These are phyloP conservation scores for Zostera marina DNA, from an alignment of 116 monocot genomes.

Conservation along the genomic window DNA sequence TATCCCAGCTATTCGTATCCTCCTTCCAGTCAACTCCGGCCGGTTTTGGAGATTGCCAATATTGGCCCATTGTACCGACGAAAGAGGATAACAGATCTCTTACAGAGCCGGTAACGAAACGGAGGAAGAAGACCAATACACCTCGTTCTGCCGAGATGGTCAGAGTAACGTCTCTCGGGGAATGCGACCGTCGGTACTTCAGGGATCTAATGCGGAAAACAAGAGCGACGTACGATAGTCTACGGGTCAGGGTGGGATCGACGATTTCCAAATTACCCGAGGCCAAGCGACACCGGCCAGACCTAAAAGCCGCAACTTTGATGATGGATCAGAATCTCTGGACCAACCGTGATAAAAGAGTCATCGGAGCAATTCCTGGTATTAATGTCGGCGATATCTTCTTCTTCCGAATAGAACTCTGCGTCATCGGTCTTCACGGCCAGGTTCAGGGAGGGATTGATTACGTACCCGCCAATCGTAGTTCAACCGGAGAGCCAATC, in stretches of 20 bases:
- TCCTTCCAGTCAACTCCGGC: constrained; percentile 4
- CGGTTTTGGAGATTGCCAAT: neutral
- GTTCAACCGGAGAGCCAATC: constrained; percentile 57
- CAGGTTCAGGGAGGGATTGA: constrained; percentile 96
- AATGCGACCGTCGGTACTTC: constrained; percentile 42
- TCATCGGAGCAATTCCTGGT: constrained; percentile 77
- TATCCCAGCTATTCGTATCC: constrained; percentile 37
- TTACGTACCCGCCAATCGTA: constrained; percentile 35
- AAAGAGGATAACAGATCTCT: constrained; percentile 1
- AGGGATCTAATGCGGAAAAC: constrained; percentile 52
- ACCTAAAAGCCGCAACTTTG: constrained; percentile 58
- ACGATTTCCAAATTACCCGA: neutral
- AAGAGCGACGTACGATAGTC: constrained; percentile 53
- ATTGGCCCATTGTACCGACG: constrained; percentile 5
- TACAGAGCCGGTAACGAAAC: constrained; percentile 6
- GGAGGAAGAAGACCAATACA: constrained; percentile 23
- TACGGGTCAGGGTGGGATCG: constrained; percentile 18
- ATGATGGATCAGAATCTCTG: constrained; percentile 65
- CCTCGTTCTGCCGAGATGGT: constrained; percentile 75
- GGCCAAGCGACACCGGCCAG: constrained; percentile 24
- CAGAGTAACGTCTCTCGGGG: constrained; percentile 38
- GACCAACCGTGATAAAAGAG: constrained; percentile 75
- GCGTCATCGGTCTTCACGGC: constrained; percentile 84
- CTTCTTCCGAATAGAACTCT: constrained; percentile 87
- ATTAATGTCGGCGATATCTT: constrained; percentile 66